phyloP scores from a whole-genome alignment of 2,329 filamentous ascomycete species.

The Calonectria leucothoes region DNA sequence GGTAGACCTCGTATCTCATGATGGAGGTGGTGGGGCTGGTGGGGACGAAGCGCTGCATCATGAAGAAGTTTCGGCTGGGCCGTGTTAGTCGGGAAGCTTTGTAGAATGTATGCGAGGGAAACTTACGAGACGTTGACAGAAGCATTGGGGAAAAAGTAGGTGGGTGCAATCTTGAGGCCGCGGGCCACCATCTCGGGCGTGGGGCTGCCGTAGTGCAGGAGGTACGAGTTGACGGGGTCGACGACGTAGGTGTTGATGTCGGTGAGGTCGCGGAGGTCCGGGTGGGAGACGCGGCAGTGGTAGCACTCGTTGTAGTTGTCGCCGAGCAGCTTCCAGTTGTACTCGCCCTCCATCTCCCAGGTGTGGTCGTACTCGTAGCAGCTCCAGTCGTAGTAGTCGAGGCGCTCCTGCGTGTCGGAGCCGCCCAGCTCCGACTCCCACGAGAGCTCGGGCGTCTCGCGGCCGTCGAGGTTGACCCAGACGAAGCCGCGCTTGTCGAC shows the following conservation, averaged over 20 bases:
- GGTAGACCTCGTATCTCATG: conserved; percentile 66
- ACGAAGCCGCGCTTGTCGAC: conserved; percentile 65
- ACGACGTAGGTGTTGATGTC: conserved; percentile 66
- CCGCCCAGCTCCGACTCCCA: conserved; percentile 64
- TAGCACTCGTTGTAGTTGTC: conserved; percentile 77
- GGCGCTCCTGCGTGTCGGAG: conserved; percentile 58
- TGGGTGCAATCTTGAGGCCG: conserved; percentile 39
- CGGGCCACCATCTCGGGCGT: conserved; percentile 14
- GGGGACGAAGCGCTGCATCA: conserved; percentile 72
- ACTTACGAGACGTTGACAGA: conserved; percentile 61
- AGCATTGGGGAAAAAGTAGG: conserved; percentile 62
- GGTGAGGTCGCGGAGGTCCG: conserved; percentile 65
- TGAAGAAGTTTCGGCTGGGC: conserved; percentile 66
- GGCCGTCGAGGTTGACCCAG: conserved; percentile 67
- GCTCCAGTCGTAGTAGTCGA: conserved; percentile 57
- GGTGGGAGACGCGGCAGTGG: conserved; percentile 69
- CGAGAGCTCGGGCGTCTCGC: conserved; percentile 54
- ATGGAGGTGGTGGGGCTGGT: conserved; percentile 58
- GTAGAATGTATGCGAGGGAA: background rate
- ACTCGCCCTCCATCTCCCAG: conserved; percentile 66
- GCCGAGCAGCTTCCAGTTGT: conserved; percentile 69
- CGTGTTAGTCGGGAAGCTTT: background rate
- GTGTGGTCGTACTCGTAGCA: conserved; percentile 67
- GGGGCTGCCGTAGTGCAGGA: conserved; percentile 20
- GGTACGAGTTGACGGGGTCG: conserved; percentile 15